Evolutionary conservation across 129 eudicot genomes (phyloP), one percentile per base, ranked within the genome.

Genomic region (Heracleum sosnowskyi): DNA sequence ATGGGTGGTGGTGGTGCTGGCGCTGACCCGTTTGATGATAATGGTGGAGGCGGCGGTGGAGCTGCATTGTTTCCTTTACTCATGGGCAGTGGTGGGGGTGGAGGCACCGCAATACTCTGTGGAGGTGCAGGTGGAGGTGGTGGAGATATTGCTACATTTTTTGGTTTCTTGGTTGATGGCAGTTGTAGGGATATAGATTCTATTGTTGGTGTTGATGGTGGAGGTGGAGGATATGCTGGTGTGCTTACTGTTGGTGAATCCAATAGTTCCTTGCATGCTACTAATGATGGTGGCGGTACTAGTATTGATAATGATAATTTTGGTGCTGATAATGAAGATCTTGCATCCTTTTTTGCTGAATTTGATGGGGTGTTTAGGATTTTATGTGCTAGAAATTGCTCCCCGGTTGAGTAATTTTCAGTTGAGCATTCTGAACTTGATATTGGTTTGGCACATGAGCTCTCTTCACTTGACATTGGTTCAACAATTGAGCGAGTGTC

Each of bases 21-120:
- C 22, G 17, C 81, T 1, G 80, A 53, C 72, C 72, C 85, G 44
- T 41, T 73, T 80, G 41, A 60, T 36, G 89, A 82, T 15, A 73
- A 70, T 40, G 37, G 55, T 62, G 86, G 85, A 2, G 89, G 90
- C n/a, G 88, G 88, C 34, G 90, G 90, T n/a, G 88, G 88, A 15
- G 77, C 68, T 53, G 80, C 51, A 34, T 36, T 22, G 42, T 63
- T 75, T 31, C 83, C 85, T 7, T 24, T 55, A 7, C 4, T 24
- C 76, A 45, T 26, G 1, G 83, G 68, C 7, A 76, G 78, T 34
- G 88, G 77, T 34, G 84, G 87, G 15, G 86, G 87, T 22, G 89
- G 91, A 18, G 83, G 86, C 34, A 57, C 71, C 33, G 31, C 40
- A 40, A 57, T 68, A 69, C n/a, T 68, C 75, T 34, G 79, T 35